A percentile compares a stretch with the other conserved stretches of the same genome.
Evolutionary conservation across 2,329 filamentous ascomycete genomes (phyloP).

Genomic region (Aspergillus aculeatinus): DNA sequence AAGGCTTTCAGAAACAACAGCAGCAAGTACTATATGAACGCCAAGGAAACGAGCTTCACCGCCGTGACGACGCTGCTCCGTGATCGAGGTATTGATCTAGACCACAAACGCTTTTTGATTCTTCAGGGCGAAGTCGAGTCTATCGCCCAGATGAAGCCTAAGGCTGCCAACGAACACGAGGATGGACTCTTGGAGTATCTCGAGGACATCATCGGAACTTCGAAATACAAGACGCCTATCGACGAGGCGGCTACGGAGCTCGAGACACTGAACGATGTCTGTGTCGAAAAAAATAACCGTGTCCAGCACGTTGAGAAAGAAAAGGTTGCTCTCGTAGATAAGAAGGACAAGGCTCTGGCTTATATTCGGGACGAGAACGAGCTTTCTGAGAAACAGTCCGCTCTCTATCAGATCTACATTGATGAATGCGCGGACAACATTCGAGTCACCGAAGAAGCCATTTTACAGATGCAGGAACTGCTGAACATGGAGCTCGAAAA

Average conservation of each 20-base stretch:
- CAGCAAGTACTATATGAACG: slow-evolving; percentile 97
- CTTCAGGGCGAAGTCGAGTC: slow-evolving; percentile 97
- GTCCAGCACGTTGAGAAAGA: slow-evolving; percentile 99
- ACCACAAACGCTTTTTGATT: slow-evolving; percentile 97
- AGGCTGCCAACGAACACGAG: slow-evolving; percentile 91
- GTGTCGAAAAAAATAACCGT: slow-evolving; percentile 88
- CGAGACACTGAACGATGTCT: slow-evolving; percentile 89
- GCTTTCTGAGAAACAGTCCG: slow-evolving; percentile 80
- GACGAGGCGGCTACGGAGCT: slow-evolving; percentile 90
- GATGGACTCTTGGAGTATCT: slow-evolving; percentile 95
- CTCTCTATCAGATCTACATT: slow-evolving; percentile 88
- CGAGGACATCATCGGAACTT: slow-evolving; percentile 97
- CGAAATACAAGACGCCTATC: slow-evolving; percentile 96
- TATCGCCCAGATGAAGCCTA: slow-evolving; percentile 98
- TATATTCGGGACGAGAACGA: slow-evolving; percentile 94
- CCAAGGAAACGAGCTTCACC: slow-evolving; percentile 85
- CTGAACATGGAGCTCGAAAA: slow-evolving; percentile 86
- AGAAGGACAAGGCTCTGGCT: slow-evolving; percentile 90
- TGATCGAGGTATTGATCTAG: slow-evolving; percentile 86
- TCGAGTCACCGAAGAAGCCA: slow-evolving; percentile 82
- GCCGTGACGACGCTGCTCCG: slow-evolving; percentile 83
- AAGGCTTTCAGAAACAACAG: slow-evolving; percentile 97
- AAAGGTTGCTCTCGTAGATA: slow-evolving; percentile 86
- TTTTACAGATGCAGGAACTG: slow-evolving; percentile 83
- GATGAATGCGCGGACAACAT: slow-evolving; percentile 87